Base-by-base conservation (phyloP, 2,329 filamentous ascomycete species). In the Penicillium sclerotigenum region DNA sequence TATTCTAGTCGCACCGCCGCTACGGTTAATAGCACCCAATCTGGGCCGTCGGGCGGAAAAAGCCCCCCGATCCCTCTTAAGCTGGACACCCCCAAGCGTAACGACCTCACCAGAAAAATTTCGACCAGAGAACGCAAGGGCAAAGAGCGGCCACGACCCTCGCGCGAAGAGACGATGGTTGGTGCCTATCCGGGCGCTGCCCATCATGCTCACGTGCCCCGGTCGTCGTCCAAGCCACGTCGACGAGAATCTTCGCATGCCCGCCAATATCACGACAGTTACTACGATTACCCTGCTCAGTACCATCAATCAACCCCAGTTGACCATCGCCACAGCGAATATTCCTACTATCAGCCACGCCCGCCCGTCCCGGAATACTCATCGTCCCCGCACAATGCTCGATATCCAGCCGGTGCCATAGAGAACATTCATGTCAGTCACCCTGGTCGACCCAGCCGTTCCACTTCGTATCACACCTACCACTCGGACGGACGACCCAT, bases 1-100 rank as follows among this genome's bases (percentile, higher is more conserved):
- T 85, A 85, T 76, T 84, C 81, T 60, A 85, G 82, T 75, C 78
- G 79, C 66, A 83, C 81, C 65, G 77, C 77, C 62, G 78, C 79
- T 60, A 79, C 80, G 59, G 74, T 78, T 71, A 79, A 79, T 74
- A 78, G 72, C 65, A 71, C 79, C 78, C 73, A 81, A 77, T 80
- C 80, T 68, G 75, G 71, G 62, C 75, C 75, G 74, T 73, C 70
- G 65, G 75, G 68, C 67, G 73, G 69, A 65, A 73, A 68, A 62
- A 72, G 66, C 59, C 62, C 61, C 28, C 71, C 70, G 57, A 62
- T 59, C 52, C 64, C 69, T 68, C 65, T 72, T 70, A 76, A 72
- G 63, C 60, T 74, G 58, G 70, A 75, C 59, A 68, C 69, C 53
- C 67, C 69, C 63, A 70, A 65, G 57, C 65, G 64, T 48, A 45